These are phyloP conservation scores for Ophiostoma piceae DNA, from an alignment of 2,329 filamentous ascomycete genomes.

Conservation along the genomic window DNA sequence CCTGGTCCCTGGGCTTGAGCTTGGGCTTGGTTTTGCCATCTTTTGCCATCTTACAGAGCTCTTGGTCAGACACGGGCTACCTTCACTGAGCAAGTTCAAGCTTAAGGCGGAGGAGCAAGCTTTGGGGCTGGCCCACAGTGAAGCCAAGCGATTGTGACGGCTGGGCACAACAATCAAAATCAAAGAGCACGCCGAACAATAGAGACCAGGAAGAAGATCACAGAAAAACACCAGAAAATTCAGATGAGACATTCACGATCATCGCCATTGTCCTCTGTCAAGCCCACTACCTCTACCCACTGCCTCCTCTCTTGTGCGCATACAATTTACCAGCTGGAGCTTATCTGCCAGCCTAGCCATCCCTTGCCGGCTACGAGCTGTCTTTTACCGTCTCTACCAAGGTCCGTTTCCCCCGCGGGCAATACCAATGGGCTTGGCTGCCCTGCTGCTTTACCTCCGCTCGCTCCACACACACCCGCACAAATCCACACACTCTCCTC, in stretches of 20 bases:
- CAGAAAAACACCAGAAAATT: background rate
- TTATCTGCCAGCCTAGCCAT: background rate
- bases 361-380: background rate
- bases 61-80: background rate
- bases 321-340: background rate
- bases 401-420: constrained; percentile 3
- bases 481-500: background rate
- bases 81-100: background rate
- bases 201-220: background rate
- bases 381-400: background rate
- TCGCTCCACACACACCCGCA: constrained; percentile 1
- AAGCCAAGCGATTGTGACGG: background rate
- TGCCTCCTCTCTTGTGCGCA: background rate
- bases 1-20: background rate
- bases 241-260: background rate
- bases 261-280: background rate
- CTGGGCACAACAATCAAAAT: background rate
- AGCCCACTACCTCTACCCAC: background rate
- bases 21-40: no score
- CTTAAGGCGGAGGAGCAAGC: background rate
- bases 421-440: constrained; percentile 3
- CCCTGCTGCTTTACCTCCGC: constrained; percentile 4
- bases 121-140: background rate
- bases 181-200: background rate
- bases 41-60: background rate